Conservation (phyloP, 257 asterid genomes). For the Lantana camara region DNA sequence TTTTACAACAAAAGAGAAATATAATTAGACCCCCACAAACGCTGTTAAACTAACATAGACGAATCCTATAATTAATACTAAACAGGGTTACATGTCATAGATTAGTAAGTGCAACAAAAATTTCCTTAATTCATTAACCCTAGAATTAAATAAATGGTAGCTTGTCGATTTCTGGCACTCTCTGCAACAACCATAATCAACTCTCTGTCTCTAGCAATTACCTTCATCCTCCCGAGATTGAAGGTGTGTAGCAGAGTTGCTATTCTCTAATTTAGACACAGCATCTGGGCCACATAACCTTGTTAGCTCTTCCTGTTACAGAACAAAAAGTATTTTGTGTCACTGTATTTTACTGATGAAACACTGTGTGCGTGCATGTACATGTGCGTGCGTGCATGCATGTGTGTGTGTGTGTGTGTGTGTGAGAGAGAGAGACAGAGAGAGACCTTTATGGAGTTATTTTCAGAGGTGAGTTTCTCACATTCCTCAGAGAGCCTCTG, state of each 20-base stretch:
- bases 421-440: background rate
- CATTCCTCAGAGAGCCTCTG: slow-evolving; percentile 83
- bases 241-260: slow-evolving; percentile 24
- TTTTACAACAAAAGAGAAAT: background rate
- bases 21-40: background rate
- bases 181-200: slow-evolving; percentile 20
- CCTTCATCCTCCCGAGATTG: slow-evolving; percentile 48
- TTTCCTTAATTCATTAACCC: slow-evolving; percentile 26
- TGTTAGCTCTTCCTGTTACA: slow-evolving; percentile 63
- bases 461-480: slow-evolving; percentile 73
- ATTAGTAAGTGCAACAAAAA: slow-evolving; percentile 33
- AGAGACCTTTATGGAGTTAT: slow-evolving; percentile 63
- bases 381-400: too few species aligned
- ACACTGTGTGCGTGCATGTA: too few species aligned
- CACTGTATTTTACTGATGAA: too few species aligned
- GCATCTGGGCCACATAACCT: slow-evolving; percentile 57
- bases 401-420: too few species aligned
- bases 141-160: slow-evolving; percentile 22
- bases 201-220: slow-evolving; percentile 33
- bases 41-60: slow-evolving; percentile 3
- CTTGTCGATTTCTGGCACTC: slow-evolving; percentile 9
- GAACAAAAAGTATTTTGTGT: slow-evolving; percentile 14
- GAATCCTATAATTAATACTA: slow-evolving; percentile 10
- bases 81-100: slow-evolving; percentile 15
- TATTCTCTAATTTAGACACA: slow-evolving; percentile 48